Evolutionary conservation across 805 yeast genomes (phyloP).

Genomic region (Jamesozyma rosinii): DNA sequence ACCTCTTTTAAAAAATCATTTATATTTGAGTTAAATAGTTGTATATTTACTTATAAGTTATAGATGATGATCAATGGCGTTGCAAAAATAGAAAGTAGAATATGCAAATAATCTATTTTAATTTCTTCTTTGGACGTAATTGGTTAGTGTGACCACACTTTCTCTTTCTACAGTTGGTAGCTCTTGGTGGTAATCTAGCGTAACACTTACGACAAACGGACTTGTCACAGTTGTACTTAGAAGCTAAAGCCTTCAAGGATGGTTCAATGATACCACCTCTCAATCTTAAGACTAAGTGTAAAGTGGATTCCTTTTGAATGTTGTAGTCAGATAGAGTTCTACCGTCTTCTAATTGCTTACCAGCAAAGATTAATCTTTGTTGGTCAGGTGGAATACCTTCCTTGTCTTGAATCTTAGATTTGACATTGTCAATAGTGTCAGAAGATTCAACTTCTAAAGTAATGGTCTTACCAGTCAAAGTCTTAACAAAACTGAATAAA

Average conservation of each 20-base stretch:
- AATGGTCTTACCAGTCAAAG: constrained; percentile 95
- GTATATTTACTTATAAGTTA: not conserved
- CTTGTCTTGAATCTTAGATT: constrained; percentile 73
- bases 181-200: constrained; percentile 99
- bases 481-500: constrained; percentile 94
- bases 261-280: constrained; percentile 90
- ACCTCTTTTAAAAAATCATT: not conserved
- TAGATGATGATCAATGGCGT: constrained; percentile 1
- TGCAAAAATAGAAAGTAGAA: constrained; percentile 1
- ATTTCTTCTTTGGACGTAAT: constrained; percentile 98
- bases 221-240: constrained; percentile 98
- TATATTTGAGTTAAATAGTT: not conserved
- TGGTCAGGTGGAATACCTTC: constrained; percentile 68
- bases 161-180: constrained; percentile 99
- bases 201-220: constrained; percentile 96
- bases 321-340: constrained; percentile 64
- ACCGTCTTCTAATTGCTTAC: constrained; percentile 65
- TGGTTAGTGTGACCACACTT: constrained; percentile 99
- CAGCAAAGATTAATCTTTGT: constrained; percentile 60
- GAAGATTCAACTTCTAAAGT: constrained; percentile 96
- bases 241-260: constrained; percentile 93
- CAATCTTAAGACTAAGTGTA: constrained; percentile 62
- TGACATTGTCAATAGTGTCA: constrained; percentile 95
- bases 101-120: constrained; percentile 53
- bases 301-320: constrained; percentile 61